Evolutionary conservation across 257 asterid species (phyloP).

Genomic region (Lantana camara): DNA sequence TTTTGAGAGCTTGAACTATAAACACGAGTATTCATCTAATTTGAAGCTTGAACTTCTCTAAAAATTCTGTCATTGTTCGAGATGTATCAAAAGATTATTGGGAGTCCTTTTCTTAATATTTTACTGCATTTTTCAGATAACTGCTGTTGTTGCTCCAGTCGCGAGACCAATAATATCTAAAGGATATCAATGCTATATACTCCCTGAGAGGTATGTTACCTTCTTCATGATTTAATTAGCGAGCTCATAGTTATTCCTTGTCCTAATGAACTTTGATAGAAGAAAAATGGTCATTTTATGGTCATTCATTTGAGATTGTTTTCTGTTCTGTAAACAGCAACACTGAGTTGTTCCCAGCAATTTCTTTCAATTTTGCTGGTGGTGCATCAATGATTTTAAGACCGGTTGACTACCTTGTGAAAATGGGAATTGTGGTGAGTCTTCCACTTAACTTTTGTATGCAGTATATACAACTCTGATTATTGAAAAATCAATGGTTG

Average conservation of each 20-base stretch:
- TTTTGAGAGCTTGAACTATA: neutral
- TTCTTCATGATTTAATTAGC: neutral
- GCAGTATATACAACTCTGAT: slow-evolving; percentile 7
- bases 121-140: slow-evolving; percentile 50
- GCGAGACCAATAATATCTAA: slow-evolving; percentile 49
- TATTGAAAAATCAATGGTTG: neutral
- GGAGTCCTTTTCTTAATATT: slow-evolving; percentile 25
- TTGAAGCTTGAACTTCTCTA: slow-evolving; percentile 15
- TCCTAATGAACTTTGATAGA: neutral
- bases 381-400: slow-evolving; percentile 74
- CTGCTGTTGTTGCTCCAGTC: slow-evolving; percentile 60
- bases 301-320: slow-evolving; percentile 18
- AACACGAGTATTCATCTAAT: slow-evolving; percentile 10
- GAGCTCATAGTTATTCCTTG: neutral
- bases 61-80: slow-evolving; percentile 6
- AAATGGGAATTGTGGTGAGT: slow-evolving; percentile 70
- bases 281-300: neutral
- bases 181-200: slow-evolving; percentile 63
- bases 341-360: slow-evolving; percentile 62
- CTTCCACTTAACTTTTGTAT: slow-evolving; percentile 17
- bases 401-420: slow-evolving; percentile 79
- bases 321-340: slow-evolving; percentile 48
- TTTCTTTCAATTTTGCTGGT: slow-evolving; percentile 75
- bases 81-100: slow-evolving; percentile 16
- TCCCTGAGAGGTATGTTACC: slow-evolving; percentile 48